Conservation (phyloP, 192 early-diverging fungal species). For the Allomyces macrogynus region DNA sequence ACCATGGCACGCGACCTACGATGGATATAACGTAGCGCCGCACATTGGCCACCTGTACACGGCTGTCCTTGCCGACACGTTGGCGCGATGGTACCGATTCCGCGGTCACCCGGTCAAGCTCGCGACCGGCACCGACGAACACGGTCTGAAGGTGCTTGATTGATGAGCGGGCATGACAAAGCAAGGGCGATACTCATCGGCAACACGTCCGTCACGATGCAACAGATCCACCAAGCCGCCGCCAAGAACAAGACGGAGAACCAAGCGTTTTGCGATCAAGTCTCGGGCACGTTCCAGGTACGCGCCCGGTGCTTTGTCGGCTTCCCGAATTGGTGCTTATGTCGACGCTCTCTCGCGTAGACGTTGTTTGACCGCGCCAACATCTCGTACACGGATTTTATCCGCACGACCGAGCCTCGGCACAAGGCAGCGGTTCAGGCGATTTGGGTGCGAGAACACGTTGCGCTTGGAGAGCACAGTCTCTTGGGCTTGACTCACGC, state of each 20-base stretch:
- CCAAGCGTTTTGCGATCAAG: conserved; percentile 56
- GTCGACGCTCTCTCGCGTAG: conserved; percentile 6
- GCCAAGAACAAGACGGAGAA: conserved; percentile 28
- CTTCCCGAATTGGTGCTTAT: neutral
- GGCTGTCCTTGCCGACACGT: conserved; percentile 58
- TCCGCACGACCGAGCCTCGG: conserved; percentile 62
- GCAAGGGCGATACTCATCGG: neutral
- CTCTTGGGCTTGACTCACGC: neutral
- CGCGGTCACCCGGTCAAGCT: conserved; percentile 36
- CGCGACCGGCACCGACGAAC: conserved; percentile 81
- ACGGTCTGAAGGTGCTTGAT: conserved; percentile 59
- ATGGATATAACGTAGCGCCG: conserved; percentile 26
- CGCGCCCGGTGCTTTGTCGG: no score
- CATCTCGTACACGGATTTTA: conserved; percentile 56
- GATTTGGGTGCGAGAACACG: conserved; percentile 45
- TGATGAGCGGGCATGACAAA: neutral
- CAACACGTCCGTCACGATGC: neutral
- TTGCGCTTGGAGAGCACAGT: neutral
- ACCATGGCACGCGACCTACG: neutral
- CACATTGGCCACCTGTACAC: conserved; percentile 94
- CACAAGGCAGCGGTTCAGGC: conserved; percentile 46
- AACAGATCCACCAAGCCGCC: conserved; percentile 78
- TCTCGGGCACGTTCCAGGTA: conserved; percentile 44
- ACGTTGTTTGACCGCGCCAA: conserved; percentile 49
- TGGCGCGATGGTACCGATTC: conserved; percentile 52